These are phyloP conservation scores for Bonia amplexicaulis DNA, from an alignment of 176 grass and related monocot genomes.

Conservation along the genomic window DNA sequence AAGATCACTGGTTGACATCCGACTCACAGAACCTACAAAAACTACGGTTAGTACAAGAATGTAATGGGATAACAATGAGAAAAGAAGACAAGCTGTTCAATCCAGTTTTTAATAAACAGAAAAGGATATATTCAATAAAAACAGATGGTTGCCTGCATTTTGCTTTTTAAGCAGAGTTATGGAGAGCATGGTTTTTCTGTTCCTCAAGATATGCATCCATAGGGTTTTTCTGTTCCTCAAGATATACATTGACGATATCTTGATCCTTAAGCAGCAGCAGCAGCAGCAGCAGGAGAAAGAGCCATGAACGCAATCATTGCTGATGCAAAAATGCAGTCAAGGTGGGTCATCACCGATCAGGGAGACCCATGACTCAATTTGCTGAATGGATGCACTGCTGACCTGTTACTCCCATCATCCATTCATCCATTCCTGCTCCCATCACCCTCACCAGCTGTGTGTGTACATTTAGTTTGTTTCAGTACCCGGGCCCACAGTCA, in stretches of 20 bases:
- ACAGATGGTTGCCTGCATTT: background rate
- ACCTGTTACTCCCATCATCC: background rate
- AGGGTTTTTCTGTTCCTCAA: background rate
- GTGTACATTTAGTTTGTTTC: background rate
- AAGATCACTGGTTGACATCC: too few species aligned
- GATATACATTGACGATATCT: background rate
- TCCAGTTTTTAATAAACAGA: background rate
- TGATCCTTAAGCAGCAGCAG: background rate
- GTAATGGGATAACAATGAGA: background rate
- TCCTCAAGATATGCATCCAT: background rate
- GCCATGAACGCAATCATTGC: background rate
- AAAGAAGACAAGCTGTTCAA: background rate
- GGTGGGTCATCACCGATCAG: background rate
- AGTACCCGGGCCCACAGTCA: background rate
- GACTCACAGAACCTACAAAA: too few species aligned
- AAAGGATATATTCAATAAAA: background rate
- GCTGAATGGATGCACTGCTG: background rate
- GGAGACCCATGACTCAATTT: constrained; percentile 3
- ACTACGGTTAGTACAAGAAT: background rate
- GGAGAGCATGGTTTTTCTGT: background rate
- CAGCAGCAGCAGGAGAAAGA: background rate
- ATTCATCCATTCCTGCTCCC: too few species aligned
- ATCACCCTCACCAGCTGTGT: background rate
- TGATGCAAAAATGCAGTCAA: background rate
- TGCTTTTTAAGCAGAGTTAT: background rate